These are phyloP conservation scores for Carex cristatella DNA, from an alignment of 176 grass and related monocot genomes.

Conservation along the genomic window DNA sequence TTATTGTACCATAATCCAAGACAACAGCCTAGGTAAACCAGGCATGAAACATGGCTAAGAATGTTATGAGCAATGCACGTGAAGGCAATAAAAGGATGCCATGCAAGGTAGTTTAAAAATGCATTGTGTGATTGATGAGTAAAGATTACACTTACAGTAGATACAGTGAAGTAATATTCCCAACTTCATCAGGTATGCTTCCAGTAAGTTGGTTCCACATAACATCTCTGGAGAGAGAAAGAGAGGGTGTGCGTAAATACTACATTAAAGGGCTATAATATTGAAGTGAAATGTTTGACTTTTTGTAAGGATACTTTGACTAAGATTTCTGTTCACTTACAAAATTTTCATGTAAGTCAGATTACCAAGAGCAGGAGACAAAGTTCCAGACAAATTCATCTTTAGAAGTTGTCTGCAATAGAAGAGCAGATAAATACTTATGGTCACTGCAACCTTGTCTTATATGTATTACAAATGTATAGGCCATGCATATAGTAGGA, in stretches of 20 bases:
- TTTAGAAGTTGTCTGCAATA: slow-evolving; percentile 68
- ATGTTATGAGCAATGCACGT: background rate
- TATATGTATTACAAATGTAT: slow-evolving; percentile 14
- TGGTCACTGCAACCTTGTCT: background rate
- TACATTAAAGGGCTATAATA: background rate
- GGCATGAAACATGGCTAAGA: background rate
- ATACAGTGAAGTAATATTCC: slow-evolving; percentile 65
- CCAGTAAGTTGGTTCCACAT: slow-evolving; percentile 92
- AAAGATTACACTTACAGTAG: slow-evolving; percentile 61
- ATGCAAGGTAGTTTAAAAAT: background rate
- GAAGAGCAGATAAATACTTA: slow-evolving; percentile 17
- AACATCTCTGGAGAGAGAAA: slow-evolving; percentile 70
- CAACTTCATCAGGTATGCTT: slow-evolving; percentile 85
- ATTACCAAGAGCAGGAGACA: slow-evolving; percentile 76
- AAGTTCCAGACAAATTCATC: slow-evolving; percentile 63
- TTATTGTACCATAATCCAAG: background rate
- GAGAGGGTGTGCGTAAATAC: background rate
- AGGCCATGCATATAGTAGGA: slow-evolving; percentile 22
- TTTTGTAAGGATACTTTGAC: background rate
- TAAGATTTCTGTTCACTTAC: slow-evolving; percentile 39
- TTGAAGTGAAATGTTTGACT: background rate
- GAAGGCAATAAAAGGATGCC: slow-evolving; percentile 1
- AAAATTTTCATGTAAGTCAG: slow-evolving; percentile 74
- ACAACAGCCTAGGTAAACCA: background rate
- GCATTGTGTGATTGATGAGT: slow-evolving; percentile 8